Evolutionary conservation across 169 alveolate species (phyloP), one percentile per base, ranked within the genome.

Genomic region (Eimeria sp.): DNA sequence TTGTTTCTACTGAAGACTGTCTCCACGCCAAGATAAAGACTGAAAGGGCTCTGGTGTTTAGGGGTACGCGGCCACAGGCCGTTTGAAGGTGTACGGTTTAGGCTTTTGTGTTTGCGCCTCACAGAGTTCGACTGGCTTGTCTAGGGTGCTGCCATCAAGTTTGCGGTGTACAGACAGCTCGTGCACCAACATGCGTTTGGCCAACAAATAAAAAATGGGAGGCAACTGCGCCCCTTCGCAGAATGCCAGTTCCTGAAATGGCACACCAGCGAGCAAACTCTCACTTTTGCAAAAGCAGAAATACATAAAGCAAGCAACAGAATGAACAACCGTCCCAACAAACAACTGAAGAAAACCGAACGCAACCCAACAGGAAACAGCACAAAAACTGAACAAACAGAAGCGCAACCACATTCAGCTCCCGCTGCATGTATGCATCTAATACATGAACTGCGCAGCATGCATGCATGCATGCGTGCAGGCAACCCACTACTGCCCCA

Each of bases 201-300:
- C 96, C 82, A 94, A 40, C 63, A 94, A 57, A 84, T 57, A 94
- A 63, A 65, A 94, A 22, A 94, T 80, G 6, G 96, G 96, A 2
- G 96, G 92, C 61, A 94, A 89, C 67, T 88, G 90, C 6, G 95
- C 90, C 45, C 78, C 90, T 34, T 94, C 96, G 83, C 96, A 94
- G 89, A 94, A 94, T 4, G 96, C 94, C 25, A 76, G 89, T 34
- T 94, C 96, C 96, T 94, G 45, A 34, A 40, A 51, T 34, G 40
- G 40, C 40, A 34, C 40, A 34, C 40, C 40, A 34, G 40, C 40
- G 40, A 34, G 40, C 40, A 34, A 34, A 34, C 40, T 34, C 40
- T 34, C 40, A 34, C 0, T 34, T 34, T 34, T 0, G 40, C 40
- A 34, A 34, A 16, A 49, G 67, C 4, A 45, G 40, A 47, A 80